Evolutionary conservation across 2,329 filamentous ascomycete genomes (phyloP), one percentile per base, ranked within the genome.

Genomic region (Pseudofabraea citricarpa): DNA sequence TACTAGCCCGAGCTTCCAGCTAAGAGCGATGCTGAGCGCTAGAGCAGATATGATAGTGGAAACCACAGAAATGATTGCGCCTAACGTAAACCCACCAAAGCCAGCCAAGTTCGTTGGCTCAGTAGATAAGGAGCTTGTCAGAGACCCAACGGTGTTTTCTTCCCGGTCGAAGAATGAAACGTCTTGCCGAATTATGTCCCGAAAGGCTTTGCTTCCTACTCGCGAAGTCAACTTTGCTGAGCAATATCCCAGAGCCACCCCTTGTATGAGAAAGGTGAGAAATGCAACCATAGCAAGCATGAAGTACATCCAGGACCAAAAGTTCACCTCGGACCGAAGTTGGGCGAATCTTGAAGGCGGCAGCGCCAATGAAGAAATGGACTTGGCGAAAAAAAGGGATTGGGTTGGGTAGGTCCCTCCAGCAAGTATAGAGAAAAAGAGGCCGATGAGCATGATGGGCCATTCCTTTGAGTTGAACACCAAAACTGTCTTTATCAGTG

Each of bases 161-260:
- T 94, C 87, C 35, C 74, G 75, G 64, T 97, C 93, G 56, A 96
- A 98, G 64, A 90, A 97, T 22, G 81, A 72, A 46, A 97, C 90
- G 50, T 97, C 93, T 65, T 97, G 91, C 51, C 90, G 86, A 40
- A 97, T 79, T 70, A 97, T 89, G 19, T 83, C 75, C 23, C 90
- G 77, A 71, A 98, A 96, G 6, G 90, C 86, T 45, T 73, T 74
- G 63, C 91, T 81, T 55, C 93, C 80, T 2, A 91, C 88, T 16
- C 89, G 82, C 60, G 88, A 87, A 43, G 96, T 78, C 19, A 97
- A 76, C 32, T 81, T 77, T 68, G 95, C 88, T 15, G 89, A 93
- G 67, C 87, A 90, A 57, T 81, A 82, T 16, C 89, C 90, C 55
- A 97, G 90, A 2, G 83, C 71, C 40, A 86, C 56, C 40, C 89